phyloP scores from a whole-genome alignment of 2,329 filamentous ascomycete genomes.

The Botrytis sinoallii region DNA sequence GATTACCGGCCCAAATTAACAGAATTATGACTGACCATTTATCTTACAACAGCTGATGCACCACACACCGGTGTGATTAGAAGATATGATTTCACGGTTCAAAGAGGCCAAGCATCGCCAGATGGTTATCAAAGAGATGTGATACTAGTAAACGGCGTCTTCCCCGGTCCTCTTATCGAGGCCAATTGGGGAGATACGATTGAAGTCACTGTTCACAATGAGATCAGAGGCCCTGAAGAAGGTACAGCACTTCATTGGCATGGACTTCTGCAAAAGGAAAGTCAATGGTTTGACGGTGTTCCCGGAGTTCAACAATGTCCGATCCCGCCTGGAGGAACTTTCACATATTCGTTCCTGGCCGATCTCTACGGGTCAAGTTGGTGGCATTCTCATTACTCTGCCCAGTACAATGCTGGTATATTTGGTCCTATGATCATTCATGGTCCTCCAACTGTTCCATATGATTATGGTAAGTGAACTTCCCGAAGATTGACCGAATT shows the following conservation, averaged over 20 bases:
- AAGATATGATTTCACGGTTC: slow-evolving; percentile 37
- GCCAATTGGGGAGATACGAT: slow-evolving; percentile 44
- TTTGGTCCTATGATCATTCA: slow-evolving; percentile 60
- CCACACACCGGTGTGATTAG: slow-evolving; percentile 39
- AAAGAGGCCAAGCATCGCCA: slow-evolving; percentile 34
- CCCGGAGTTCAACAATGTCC: slow-evolving; percentile 60
- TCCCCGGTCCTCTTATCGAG: slow-evolving; percentile 38
- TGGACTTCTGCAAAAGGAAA: slow-evolving; percentile 46
- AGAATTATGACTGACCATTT: slow-evolving; percentile 13
- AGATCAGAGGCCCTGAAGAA: slow-evolving; percentile 47
- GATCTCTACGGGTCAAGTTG: slow-evolving; percentile 38
- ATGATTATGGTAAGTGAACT: slow-evolving; percentile 48
- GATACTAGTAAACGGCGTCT: slow-evolving; percentile 39
- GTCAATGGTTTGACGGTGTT: slow-evolving; percentile 42
- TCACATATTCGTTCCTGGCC: slow-evolving; percentile 33
- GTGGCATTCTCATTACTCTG: slow-evolving; percentile 60
- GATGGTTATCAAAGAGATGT: slow-evolving; percentile 52
- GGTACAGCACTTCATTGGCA: slow-evolving; percentile 44
- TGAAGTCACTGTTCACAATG: slow-evolving; percentile 67
- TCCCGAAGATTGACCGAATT: not conserved
- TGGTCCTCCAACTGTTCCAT: slow-evolving; percentile 54
- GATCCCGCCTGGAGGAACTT: slow-evolving; percentile 47
- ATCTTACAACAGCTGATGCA: not conserved
- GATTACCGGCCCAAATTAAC: slow-evolving; percentile 18
- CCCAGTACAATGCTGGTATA: slow-evolving; percentile 52